Evolutionary conservation across 2,329 filamentous ascomycete genomes (phyloP), one percentile per base, ranked within the genome.

Genomic region (Ceratocystiopsis brevicomis): DNA sequence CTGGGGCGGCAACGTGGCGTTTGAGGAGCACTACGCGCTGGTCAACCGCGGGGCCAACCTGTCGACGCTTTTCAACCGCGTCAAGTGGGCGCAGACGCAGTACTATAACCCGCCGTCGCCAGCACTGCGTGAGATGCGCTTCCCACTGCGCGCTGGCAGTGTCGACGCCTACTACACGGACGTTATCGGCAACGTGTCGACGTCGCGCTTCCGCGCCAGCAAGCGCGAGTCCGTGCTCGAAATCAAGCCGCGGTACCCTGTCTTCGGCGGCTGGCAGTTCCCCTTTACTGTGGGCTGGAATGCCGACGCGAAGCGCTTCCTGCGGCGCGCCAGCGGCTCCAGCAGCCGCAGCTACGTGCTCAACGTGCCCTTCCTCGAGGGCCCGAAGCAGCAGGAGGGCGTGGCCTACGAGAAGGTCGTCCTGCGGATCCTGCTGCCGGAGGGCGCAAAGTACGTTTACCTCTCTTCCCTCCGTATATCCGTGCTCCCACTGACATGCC

Each of bases 231-330:
- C 83, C n/a, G 65, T 80, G 37, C 71, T 98, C 25, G 87, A 95
- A 61, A 69, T 95, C 49, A 90, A 87, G 68, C 90, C 90, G 17
- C 76, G 90, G 42, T 98, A 93, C 61, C 90, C 90, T n/a, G 61
- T 98, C 19, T 98, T 95, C 54, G 90, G 90, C 47, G 86, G 84
- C 47, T 98, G 90, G 90, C 94, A 93, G 62, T 96, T 95, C 62
- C 90, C 83, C 51, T 98, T 96, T 67, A 84, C 81, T 46, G 78
- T 96, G 45, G 90, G 90, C 52, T 98, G 90, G 90, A 92, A 96
- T 64, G 78, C 82, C 42, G 76, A 93, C 51, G 69, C 92, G 25
- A 76, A 76, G 54, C 74, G 73, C 45, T 90, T 83, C 58, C 59
- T 98, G 51, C 78, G 84, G 53, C 73, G 67, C 52, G 67, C 72